Conservation (phyloP, 208 protist genomes). For the Leishmania gerbilli region DNA sequence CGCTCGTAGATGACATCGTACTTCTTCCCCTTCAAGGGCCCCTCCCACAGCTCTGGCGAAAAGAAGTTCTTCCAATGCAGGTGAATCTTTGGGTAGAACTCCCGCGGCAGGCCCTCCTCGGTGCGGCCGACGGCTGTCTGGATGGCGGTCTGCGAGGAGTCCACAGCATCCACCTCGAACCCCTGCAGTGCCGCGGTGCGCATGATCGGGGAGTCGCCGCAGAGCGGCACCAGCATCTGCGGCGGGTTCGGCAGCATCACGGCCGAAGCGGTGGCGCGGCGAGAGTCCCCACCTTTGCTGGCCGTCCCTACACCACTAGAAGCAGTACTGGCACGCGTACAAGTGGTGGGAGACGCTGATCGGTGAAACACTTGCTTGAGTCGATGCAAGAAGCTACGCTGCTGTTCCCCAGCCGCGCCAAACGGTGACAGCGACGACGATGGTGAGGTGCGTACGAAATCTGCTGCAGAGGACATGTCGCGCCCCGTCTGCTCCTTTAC, state of each 20-base stretch:
- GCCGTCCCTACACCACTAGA: neutral
- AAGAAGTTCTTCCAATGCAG: constrained; percentile 85
- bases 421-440: neutral
- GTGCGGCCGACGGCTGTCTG: constrained; percentile 65
- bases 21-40: constrained; percentile 39
- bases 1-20: constrained; percentile 92
- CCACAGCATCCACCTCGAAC: constrained; percentile 86
- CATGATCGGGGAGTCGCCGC: constrained; percentile 88
- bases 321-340: neutral
- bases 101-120: constrained; percentile 47
- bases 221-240: constrained; percentile 83
- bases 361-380: constrained; percentile 6
- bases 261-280: neutral
- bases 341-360: neutral
- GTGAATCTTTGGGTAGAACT: constrained; percentile 52
- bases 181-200: constrained; percentile 62
- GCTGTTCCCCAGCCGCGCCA: neutral
- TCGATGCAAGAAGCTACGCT: constrained; percentile 6
- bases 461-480: constrained; percentile 60
- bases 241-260: constrained; percentile 20
- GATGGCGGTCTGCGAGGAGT: constrained; percentile 78
- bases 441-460: constrained; percentile 46
- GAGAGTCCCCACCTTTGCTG: neutral
- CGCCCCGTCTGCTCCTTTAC: constrained; percentile 71
- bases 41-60: constrained; percentile 75